Evolutionary conservation across 495 filamentous ascomycete species (phyloP), one percentile per base, ranked within the genome.

Genomic region (Chlorociboria aeruginascens): DNA sequence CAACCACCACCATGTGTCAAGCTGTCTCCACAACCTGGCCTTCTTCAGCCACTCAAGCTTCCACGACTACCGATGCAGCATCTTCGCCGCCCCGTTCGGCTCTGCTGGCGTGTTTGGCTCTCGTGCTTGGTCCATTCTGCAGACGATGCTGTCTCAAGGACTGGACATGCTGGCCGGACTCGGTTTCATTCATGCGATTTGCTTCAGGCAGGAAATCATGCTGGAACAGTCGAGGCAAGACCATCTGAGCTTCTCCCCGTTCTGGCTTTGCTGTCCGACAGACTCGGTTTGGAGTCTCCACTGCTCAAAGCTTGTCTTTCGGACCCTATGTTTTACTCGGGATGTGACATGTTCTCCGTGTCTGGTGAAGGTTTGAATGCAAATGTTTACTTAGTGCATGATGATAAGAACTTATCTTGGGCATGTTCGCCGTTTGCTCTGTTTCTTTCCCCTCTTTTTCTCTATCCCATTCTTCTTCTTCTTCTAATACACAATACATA

Each of bases 401-500:
- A 25, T 25, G 20, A 25, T 25, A 25, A 25, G 20, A 25, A 25
- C 20, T 25, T 36, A 38, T 29, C 31, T 38, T 51, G 47, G 37
- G 48, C 34, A 33, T 32, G 8, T 16, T 51, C 40, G 16, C 37
- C 48, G 47, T 31, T 45, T 44, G 39, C 46, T 41, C 38, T 47
- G 34, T 48, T 48, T 50, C 40, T 34, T 17, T 48, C 25, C 43
- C 38, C 17, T 44, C 33, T 46, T 32, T 34, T 33, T 35, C 16
- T 42, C 32, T 45, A 32, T 41, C 50, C 46, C 28, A 17, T 49
- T 38, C 42, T 56, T 49, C 20, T 51, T 54, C 50, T 40, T 57
- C 47, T 44, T 48, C 32, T 35, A 32, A 29, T 48, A 61, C 61
- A 57, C 59, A 55, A 60, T 62, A 61, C 56, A 56, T 59, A 52